These are phyloP conservation scores for Salvia rosmarinus DNA, from an alignment of 257 asterid genomes.

Conservation along the genomic window DNA sequence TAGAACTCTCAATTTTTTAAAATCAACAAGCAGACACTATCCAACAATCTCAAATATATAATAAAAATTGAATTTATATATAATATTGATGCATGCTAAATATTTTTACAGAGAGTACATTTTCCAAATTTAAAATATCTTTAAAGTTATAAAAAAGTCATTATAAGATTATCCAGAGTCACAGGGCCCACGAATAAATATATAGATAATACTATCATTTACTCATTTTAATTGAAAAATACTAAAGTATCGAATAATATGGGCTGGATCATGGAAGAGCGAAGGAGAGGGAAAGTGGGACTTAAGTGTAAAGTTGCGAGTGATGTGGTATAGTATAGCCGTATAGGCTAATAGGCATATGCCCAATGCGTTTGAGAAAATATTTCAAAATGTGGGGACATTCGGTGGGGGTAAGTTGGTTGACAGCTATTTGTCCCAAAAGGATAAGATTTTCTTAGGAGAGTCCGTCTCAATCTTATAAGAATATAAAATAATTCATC, in stretches of 20 bases:
- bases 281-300: neutral
- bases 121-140: neutral
- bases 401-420: neutral
- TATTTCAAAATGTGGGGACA: neutral
- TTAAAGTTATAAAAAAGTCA: neutral
- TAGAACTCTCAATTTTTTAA: too few species aligned
- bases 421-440: too few species aligned
- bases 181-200: neutral
- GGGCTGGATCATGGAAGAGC: constrained; percentile 6
- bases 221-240: neutral
- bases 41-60: too few species aligned
- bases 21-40: too few species aligned
- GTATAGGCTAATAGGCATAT: too few species aligned
- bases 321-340: neutral
- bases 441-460: too few species aligned
- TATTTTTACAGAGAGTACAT: neutral
- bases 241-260: neutral
- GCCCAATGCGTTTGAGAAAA: neutral
- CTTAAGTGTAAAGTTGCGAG: neutral
- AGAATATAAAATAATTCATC: too few species aligned
- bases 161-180: neutral
- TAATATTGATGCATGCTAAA: too few species aligned
- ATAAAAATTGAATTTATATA: too few species aligned
- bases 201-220: neutral
- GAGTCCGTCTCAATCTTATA: too few species aligned